These are phyloP conservation scores for Botrytis pseudocinerea DNA, from an alignment of 2,329 filamentous ascomycete species.

Conservation along the genomic window DNA sequence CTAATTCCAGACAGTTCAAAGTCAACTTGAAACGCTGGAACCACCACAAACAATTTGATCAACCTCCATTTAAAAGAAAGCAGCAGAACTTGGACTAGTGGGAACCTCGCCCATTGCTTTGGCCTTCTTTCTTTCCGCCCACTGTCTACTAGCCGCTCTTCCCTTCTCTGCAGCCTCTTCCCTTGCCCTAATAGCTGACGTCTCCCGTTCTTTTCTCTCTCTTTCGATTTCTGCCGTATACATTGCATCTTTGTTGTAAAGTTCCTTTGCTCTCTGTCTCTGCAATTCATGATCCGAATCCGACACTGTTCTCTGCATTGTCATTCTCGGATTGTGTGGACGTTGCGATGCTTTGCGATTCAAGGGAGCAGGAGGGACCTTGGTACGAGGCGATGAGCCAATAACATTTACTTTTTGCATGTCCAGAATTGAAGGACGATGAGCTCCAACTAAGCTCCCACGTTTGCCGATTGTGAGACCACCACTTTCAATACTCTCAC, in stretches of 20 bases:
- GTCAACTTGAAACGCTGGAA: not conserved
- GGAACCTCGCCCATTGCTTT: conserved; percentile 32
- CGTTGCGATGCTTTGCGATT: conserved; percentile 33
- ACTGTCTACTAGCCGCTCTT: conserved; percentile 58
- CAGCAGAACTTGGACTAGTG: conserved; percentile 35
- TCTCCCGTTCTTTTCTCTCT: conserved; percentile 56
- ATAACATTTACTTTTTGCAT: conserved; percentile 38
- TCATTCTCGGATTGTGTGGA: conserved; percentile 29
- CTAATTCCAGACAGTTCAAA: not conserved
- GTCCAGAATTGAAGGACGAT: conserved; percentile 41
- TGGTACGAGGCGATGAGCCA: conserved; percentile 36
- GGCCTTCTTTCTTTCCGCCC: conserved; percentile 57
- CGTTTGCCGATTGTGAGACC: conserved; percentile 36
- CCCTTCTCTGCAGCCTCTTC: conserved; percentile 63
- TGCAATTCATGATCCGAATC: conserved; percentile 53
- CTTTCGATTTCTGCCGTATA: conserved; percentile 50
- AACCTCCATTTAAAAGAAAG: conserved; percentile 28
- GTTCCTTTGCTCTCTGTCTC: conserved; percentile 54
- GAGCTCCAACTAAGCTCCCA: conserved; percentile 38
- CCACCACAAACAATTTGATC: not conserved
- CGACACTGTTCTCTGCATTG: conserved; percentile 50
- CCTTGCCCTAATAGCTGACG: conserved; percentile 54
- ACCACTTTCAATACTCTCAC: conserved; percentile 33
- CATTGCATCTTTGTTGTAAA: conserved; percentile 55
- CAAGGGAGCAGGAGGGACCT: conserved; percentile 27